These are phyloP conservation scores for Oryza glaberrima DNA, from an alignment of 176 grass and related monocot genomes.

Conservation along the genomic window DNA sequence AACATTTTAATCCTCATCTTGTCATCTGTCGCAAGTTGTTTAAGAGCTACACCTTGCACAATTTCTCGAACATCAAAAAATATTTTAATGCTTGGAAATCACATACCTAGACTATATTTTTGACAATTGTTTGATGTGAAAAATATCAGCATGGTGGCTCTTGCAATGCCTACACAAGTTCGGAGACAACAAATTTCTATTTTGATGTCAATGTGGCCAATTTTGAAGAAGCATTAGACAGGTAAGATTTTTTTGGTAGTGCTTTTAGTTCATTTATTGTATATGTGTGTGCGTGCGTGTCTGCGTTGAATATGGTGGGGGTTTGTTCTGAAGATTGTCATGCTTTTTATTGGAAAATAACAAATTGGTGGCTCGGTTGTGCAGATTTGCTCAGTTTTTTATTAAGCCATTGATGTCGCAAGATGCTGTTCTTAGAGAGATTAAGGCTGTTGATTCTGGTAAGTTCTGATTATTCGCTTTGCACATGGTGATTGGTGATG, in stretches of 20 bases:
- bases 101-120: slow-evolving; percentile 33
- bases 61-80: neutral
- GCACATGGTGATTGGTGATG: slow-evolving; percentile 4
- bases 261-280: slow-evolving; percentile 30
- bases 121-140: slow-evolving; percentile 30
- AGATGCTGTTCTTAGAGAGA: slow-evolving; percentile 95
- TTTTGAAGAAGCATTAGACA: slow-evolving; percentile 90
- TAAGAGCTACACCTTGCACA: neutral
- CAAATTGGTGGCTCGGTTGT: slow-evolving; percentile 39
- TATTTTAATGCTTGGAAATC: slow-evolving; percentile 27
- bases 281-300: too few species aligned
- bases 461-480: slow-evolving; percentile 33
- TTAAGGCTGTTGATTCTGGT: slow-evolving; percentile 99
- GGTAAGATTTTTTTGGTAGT: slow-evolving; percentile 48
- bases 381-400: slow-evolving; percentile 97
- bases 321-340: slow-evolving; percentile 44
- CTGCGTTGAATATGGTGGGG: slow-evolving; percentile 5
- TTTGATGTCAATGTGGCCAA: slow-evolving; percentile 89
- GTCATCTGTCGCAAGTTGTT: neutral
- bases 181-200: slow-evolving; percentile 80
- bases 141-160: slow-evolving; percentile 86
- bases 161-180: slow-evolving; percentile 71
- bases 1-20: neutral
- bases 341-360: slow-evolving; percentile 56
- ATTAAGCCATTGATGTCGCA: slow-evolving; percentile 90